Percentiles rank a stretch among this genome's conserved stretches.
These are phyloP conservation scores for Henckelia pumila DNA, from an alignment of 257 asterid genomes.

Conservation along the genomic window DNA sequence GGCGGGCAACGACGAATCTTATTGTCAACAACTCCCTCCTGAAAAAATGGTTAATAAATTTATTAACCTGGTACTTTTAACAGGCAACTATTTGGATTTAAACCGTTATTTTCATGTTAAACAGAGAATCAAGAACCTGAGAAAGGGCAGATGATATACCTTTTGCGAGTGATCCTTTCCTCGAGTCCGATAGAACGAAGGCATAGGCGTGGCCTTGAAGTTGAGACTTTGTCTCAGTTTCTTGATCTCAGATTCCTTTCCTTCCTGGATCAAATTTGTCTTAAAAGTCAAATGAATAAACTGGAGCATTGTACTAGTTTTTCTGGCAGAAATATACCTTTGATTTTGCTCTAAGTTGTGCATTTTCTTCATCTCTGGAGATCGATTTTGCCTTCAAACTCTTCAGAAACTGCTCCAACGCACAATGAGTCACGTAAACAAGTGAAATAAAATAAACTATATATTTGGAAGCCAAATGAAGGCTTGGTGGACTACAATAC, in stretches of 20 bases:
- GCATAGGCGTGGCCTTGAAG: constrained; percentile 26
- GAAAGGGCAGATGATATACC: constrained; percentile 19
- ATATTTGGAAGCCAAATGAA: neutral
- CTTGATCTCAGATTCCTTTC: constrained; percentile 29
- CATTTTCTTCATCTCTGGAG: constrained; percentile 25
- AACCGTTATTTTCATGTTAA: no score
- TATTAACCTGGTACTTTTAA: no score
- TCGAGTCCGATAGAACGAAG: constrained; percentile 35
- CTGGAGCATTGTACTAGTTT: constrained; percentile 8
- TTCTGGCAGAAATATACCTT: constrained; percentile 29
- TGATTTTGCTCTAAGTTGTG: constrained; percentile 21
- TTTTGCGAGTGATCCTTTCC: constrained; percentile 23
- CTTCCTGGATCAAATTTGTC: constrained; percentile 25
- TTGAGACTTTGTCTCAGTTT: constrained; percentile 29
- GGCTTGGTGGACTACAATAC: constrained; percentile 19
- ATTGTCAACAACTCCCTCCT: neutral
- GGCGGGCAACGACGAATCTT: no score
- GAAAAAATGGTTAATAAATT: neutral
- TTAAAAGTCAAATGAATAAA: neutral
- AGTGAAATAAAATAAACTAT: neutral
- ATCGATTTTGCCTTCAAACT: constrained; percentile 32
- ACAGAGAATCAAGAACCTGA: neutral
- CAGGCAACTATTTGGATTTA: neutral
- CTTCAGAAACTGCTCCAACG: constrained; percentile 9
- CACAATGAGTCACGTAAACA: neutral